Evolutionary conservation across 257 asterid species (phyloP).

Genomic region (Mentha longifolia): DNA sequence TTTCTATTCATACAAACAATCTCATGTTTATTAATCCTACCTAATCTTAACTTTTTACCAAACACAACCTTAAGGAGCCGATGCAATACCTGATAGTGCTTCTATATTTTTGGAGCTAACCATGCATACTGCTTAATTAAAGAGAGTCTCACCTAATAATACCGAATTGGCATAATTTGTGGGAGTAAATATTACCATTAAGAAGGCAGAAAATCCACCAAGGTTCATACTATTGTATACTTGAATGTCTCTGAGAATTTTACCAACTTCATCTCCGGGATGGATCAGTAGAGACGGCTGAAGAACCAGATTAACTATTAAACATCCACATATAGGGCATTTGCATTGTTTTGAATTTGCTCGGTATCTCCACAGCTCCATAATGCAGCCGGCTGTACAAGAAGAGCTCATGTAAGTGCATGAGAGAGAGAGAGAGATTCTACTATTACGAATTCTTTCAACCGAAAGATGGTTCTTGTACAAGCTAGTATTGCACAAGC

Average conservation of each 20-base stretch:
- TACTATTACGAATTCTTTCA: not conserved
- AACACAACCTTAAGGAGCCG: no score
- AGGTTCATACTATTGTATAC: slow-evolving; percentile 16
- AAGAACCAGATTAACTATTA: slow-evolving; percentile 25
- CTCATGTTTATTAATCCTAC: no score
- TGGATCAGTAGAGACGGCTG: slow-evolving; percentile 3
- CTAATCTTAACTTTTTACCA: no score
- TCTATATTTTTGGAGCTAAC: no score
- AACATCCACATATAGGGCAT: slow-evolving; percentile 34
- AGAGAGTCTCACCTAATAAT: no score
- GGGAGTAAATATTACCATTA: slow-evolving; percentile 13
- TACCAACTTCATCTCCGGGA: slow-evolving; percentile 21
- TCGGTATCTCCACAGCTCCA: slow-evolving; percentile 31
- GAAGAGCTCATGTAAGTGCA: not conserved
- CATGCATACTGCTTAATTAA: no score
- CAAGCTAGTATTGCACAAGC: not conserved
- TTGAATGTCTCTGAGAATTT: slow-evolving; percentile 28
- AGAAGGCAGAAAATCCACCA: slow-evolving; percentile 21
- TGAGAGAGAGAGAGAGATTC: not conserved
- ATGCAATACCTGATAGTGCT: no score
- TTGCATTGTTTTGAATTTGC: slow-evolving; percentile 30
- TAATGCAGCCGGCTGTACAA: slow-evolving; percentile 29
- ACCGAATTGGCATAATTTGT: no score
- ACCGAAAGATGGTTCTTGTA: not conserved
- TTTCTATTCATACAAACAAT: no score